Percentiles rank a stretch among this genome's conserved stretches.
Conservation (phyloP, 176 grass and related monocot genomes). For the Poa annua region DNA sequence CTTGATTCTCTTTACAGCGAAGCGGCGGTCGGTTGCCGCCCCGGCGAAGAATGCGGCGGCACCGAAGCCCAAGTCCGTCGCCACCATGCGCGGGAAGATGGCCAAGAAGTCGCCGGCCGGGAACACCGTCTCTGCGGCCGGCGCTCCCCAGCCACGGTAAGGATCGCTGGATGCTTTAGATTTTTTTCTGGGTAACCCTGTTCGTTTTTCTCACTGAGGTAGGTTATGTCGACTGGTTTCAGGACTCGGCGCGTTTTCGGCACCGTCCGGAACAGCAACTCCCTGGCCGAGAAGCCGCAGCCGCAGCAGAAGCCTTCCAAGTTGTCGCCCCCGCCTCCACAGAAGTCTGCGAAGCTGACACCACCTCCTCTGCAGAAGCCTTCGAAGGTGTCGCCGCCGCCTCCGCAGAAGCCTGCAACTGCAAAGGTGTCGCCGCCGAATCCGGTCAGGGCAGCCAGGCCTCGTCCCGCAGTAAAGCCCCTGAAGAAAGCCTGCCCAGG, state of each 20-base stretch:
- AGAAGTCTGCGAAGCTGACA: constrained; percentile 43
- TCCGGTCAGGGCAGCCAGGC: neutral
- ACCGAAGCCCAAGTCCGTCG: constrained; percentile 40
- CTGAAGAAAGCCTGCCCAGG: constrained; percentile 34
- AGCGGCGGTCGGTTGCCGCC: constrained; percentile 31
- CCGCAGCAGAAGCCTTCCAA: constrained; percentile 25
- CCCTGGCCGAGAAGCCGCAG: constrained; percentile 50
- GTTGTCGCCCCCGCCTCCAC: neutral
- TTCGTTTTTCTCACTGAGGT: neutral
- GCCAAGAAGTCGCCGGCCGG: constrained; percentile 32
- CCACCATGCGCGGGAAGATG: constrained; percentile 33
- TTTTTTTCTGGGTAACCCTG: neutral
- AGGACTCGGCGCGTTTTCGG: constrained; percentile 70
- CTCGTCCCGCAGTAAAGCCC: neutral
- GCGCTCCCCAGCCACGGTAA: constrained; percentile 37
- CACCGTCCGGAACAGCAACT: constrained; percentile 55
- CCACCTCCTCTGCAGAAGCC: constrained; percentile 19
- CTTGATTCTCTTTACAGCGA: constrained; percentile 26
- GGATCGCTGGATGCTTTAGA: neutral
- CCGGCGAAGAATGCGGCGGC: constrained; percentile 11
- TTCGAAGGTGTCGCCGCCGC: constrained; percentile 1
- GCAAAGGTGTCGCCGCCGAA: constrained; percentile 38
- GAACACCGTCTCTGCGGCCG: neutral
- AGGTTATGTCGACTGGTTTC: neutral
- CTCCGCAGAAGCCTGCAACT: constrained; percentile 15